Evolutionary conservation across 441 rosid species (phyloP).

Genomic region (Euphorbia schlechtendalii): DNA sequence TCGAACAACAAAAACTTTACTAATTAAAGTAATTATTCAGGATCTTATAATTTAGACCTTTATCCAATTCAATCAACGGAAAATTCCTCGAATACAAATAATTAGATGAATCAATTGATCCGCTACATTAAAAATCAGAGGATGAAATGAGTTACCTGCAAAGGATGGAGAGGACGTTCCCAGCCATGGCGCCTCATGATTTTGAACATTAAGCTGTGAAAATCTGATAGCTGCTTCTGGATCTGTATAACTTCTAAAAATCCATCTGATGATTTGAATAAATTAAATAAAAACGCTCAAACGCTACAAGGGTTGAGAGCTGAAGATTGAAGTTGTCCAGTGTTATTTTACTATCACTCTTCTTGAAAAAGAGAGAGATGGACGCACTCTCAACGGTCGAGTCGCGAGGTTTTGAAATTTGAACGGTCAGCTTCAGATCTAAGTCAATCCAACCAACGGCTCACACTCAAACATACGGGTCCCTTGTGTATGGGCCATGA

Average conservation of each 20-base stretch:
- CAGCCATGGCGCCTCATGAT: slow-evolving; percentile 81
- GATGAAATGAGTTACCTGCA: slow-evolving; percentile 44
- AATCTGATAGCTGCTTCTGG: slow-evolving; percentile 15
- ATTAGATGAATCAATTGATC: neutral
- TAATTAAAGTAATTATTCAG: neutral
- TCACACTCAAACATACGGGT: slow-evolving; percentile 1
- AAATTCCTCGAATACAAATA: too few species aligned
- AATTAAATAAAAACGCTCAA: neutral
- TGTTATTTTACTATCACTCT: too few species aligned
- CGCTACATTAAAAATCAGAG: neutral
- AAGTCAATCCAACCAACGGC: slow-evolving; percentile 33
- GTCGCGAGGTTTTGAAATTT: slow-evolving; percentile 34
- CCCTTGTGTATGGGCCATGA: neutral
- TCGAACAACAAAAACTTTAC: slow-evolving; percentile 3
- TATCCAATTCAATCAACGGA: neutral
- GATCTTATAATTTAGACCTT: neutral
- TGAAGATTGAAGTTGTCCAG: neutral
- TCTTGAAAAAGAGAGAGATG: slow-evolving; percentile 6
- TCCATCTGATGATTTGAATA: slow-evolving; percentile 17
- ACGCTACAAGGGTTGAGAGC: slow-evolving; percentile 10
- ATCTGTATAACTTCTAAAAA: slow-evolving; percentile 13
- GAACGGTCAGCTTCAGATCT: slow-evolving; percentile 37
- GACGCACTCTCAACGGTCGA: slow-evolving; percentile 40
- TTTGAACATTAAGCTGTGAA: neutral
- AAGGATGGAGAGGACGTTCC: slow-evolving; percentile 81